Conservation (phyloP, 2,329 filamentous ascomycete genomes). For the Huntiella bhutanensis region DNA sequence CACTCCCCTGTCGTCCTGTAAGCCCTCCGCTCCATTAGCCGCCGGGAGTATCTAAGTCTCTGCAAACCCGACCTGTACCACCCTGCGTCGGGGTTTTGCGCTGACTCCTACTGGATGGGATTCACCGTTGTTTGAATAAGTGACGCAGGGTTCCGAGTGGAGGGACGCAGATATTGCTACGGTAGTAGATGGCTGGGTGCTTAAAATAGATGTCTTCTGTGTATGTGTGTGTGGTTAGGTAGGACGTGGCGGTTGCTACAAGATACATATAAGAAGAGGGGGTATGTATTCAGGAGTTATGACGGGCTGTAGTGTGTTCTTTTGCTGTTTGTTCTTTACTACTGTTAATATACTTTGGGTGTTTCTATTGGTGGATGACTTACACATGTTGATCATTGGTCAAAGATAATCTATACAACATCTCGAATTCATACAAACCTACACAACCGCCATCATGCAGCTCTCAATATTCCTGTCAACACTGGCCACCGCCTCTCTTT, state of each 20-base stretch:
- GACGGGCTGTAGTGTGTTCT: background rate
- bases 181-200: background rate
- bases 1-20: too few species aligned
- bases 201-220: background rate
- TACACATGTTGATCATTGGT: background rate
- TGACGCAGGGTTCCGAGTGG: background rate
- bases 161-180: background rate
- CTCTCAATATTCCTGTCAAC: background rate
- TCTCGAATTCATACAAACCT: background rate
- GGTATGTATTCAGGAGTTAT: background rate
- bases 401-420: background rate
- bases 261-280: too few species aligned
- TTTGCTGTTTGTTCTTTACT: background rate
- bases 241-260: background rate
- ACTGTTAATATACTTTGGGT: background rate
- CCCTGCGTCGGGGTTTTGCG: too few species aligned
- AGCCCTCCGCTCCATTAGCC: too few species aligned
- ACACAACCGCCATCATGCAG: background rate
- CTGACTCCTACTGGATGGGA: too few species aligned
- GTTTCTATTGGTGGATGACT: too few species aligned
- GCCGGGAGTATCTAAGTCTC: too few species aligned
- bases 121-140: too few species aligned
- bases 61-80: too few species aligned
- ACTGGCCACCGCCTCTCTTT: slow-evolving; percentile 10
- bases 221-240: too few species aligned